Conservation (phyloP, 2,329 filamentous ascomycete genomes). For the Pochonia chlamydosporia region DNA sequence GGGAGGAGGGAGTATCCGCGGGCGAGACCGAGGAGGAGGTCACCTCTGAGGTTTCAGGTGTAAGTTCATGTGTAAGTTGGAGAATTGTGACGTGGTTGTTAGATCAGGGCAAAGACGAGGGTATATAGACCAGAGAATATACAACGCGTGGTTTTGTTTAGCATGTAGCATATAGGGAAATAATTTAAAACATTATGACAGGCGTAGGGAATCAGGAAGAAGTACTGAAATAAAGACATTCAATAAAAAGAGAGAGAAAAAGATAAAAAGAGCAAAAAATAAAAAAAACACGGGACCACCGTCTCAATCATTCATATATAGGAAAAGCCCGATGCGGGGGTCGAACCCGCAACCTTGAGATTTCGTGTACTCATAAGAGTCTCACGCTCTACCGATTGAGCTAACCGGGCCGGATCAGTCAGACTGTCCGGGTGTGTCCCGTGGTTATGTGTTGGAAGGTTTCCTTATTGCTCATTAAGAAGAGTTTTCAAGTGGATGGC, state of each 20-base stretch:
- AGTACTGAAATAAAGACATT: not conserved
- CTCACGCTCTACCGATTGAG: constrained; percentile 59
- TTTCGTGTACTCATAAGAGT: constrained; percentile 44
- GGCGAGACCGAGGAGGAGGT: constrained; percentile 4
- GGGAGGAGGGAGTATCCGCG: constrained; percentile 8
- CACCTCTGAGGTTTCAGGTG: not conserved
- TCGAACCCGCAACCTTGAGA: constrained; percentile 52
- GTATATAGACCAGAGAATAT: too few relatives aligned
- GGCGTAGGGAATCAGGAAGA: too few relatives aligned
- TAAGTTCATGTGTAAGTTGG: too few relatives aligned
- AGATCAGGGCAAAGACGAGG: too few relatives aligned
- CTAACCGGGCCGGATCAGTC: constrained; percentile 26
- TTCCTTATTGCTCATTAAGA: not conserved
- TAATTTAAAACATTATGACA: too few relatives aligned
- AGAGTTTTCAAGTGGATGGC: too few relatives aligned
- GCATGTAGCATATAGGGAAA: too few relatives aligned
- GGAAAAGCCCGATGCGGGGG: constrained; percentile 29
- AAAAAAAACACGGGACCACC: not conserved
- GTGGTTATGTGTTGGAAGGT: not conserved
- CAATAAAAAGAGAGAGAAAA: not conserved
- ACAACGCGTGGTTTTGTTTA: too few relatives aligned
- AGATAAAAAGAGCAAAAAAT: too few relatives aligned
- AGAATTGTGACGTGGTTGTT: too few relatives aligned
- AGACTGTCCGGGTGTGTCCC: not conserved
- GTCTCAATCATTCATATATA: constrained; percentile 1